Base-by-base conservation (phyloP, 805 yeast species). In the Candida bentonensis region DNA sequence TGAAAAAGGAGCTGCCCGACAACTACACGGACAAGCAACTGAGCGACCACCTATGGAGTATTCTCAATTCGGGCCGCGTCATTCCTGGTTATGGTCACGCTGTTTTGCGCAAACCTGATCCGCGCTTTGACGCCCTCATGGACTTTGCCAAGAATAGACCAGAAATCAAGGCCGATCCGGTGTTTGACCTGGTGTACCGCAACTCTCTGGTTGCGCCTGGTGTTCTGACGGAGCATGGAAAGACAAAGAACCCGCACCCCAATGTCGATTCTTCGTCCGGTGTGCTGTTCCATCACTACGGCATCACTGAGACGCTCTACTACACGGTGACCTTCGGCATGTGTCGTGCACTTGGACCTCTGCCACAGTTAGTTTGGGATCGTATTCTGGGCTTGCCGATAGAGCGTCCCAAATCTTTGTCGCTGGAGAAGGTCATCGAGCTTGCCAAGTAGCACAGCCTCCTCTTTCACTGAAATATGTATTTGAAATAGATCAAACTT, bases 211-310 rank as follows among this genome's bases (percentile, higher is more conserved):
- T 82, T 56, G 92, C 92, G 51, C 92, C 92, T 66, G 73, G 65
- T 53, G 89, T 82, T 43, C 73, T 82, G 55, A 78, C 82, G 55
- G 71, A 79, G 68, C 89, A 82, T 65, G 92, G 89, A 65, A 83
- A 83, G 76, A 82, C 89, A 61, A 82, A 82, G 76, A 82, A 82
- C 76, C 92, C 92, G 68, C 82, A 87, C 87, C 92, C 94, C 67
- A 82, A 82, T 62, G 94, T 82, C 53, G 94, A 82, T 68, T 80
- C 92, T 44, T 86, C 80, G 68, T 81, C 89, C 42, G 94, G 94
- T 68, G 86, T 82, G 50, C 67, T 83, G 55, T 72, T 82, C 65
- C 88, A 82, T 67, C 79, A 83, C 74, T 82, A 82, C 69, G 94
- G 94, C 56, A 68, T 82, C 60, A 79, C 81, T 46, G 86, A 82